Conservation (phyloP, 495 filamentous ascomycete genomes). For the Penicillium lividum region DNA sequence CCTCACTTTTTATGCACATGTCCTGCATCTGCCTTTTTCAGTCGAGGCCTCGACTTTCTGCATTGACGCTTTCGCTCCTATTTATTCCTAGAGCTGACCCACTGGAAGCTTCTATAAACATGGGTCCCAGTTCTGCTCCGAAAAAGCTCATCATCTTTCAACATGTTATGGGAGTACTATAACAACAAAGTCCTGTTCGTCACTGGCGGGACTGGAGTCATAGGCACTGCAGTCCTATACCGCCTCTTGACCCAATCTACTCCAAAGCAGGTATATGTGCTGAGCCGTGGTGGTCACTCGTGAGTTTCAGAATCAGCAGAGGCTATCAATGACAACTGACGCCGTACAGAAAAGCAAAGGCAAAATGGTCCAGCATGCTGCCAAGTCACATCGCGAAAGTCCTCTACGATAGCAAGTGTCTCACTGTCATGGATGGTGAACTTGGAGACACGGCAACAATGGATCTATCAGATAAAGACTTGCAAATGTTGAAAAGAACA, state of each 20-base stretch:
- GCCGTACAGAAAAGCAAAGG: slow-evolving; percentile 21
- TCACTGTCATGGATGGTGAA: slow-evolving; percentile 30
- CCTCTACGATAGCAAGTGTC: slow-evolving; percentile 15
- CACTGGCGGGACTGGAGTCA: slow-evolving; percentile 27
- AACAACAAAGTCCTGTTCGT: slow-evolving; percentile 27
- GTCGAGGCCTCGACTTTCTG: background rate
- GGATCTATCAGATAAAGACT: slow-evolving; percentile 21
- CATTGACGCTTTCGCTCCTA: background rate
- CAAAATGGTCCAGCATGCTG: slow-evolving; percentile 28
- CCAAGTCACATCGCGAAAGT: slow-evolving; percentile 10
- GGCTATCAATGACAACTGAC: slow-evolving; percentile 3
- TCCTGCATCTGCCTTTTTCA: slow-evolving; percentile 13
- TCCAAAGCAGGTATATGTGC: slow-evolving; percentile 25
- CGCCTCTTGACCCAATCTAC: slow-evolving; percentile 23
- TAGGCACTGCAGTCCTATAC: slow-evolving; percentile 27
- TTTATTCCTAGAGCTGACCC: slow-evolving; percentile 12
- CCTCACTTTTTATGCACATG: slow-evolving; percentile 21
- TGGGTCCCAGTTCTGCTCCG: background rate
- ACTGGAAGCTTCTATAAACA: slow-evolving; percentile 6
- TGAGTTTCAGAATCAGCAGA: slow-evolving; percentile 13
- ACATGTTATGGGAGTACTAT: slow-evolving; percentile 32
- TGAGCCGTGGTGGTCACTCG: slow-evolving; percentile 28
- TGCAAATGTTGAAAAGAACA: slow-evolving; percentile 28
- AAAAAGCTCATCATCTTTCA: background rate
- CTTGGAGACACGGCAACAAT: slow-evolving; percentile 31